Evolutionary conservation across 176 grass and related monocot species (phyloP).

Genomic region (Avena sativa): DNA sequence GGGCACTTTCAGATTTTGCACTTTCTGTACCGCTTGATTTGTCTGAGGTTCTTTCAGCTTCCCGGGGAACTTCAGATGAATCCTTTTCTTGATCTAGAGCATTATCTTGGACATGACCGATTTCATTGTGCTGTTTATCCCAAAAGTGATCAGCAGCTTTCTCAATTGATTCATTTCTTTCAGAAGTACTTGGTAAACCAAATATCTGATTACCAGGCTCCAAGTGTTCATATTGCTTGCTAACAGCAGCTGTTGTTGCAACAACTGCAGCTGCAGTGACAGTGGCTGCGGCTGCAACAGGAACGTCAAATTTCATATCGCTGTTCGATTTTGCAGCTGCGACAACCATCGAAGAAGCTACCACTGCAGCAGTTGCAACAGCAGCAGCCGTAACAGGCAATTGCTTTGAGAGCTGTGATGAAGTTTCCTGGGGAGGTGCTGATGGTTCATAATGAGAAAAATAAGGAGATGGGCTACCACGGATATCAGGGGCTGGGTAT

Average conservation of each 20-base stretch:
- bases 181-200: constrained; percentile 51
- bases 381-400: constrained; percentile 93
- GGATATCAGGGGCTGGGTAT: constrained; percentile 35
- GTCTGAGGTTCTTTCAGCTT: constrained; percentile 81
- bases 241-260: constrained; percentile 89
- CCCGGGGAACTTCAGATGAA: constrained; percentile 58
- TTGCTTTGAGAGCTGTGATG: constrained; percentile 54
- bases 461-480: constrained; percentile 45
- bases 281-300: constrained; percentile 88
- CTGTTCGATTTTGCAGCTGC: constrained; percentile 82
- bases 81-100: constrained; percentile 60
- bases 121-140: constrained; percentile 57
- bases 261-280: constrained; percentile 92
- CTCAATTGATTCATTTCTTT: constrained; percentile 56
- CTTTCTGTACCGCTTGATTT: constrained; percentile 91
- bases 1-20: constrained; percentile 76
- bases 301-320: constrained; percentile 80
- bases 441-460: constrained; percentile 56
- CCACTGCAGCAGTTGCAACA: constrained; percentile 96
- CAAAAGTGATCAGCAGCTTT: constrained; percentile 55
- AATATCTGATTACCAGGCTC: constrained; percentile 56
- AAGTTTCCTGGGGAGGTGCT: constrained; percentile 56
- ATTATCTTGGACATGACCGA: constrained; percentile 59
- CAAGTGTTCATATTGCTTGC: constrained; percentile 60
- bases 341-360: constrained; percentile 95